Evolutionary conservation across 1,139 yeast species (phyloP).

Genomic region (Saccharomyces hybrid): DNA sequence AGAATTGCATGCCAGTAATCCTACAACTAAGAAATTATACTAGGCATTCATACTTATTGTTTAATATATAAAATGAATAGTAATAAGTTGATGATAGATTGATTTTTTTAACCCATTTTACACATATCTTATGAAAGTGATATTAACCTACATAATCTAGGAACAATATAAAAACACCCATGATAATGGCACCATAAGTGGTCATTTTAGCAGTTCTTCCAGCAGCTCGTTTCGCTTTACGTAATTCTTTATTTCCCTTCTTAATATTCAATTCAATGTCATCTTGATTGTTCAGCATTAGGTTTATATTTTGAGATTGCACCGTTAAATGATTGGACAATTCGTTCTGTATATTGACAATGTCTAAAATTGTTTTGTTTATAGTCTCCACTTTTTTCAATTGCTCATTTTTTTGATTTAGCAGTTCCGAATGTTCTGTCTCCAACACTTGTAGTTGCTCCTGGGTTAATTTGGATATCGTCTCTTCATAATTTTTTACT

Average conservation of each 20-base stretch:
- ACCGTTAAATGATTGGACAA: slow-evolving; percentile 64
- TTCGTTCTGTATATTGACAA: slow-evolving; percentile 71
- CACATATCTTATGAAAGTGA: not conserved
- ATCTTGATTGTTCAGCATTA: slow-evolving; percentile 62
- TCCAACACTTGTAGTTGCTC: slow-evolving; percentile 64
- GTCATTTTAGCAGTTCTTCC: slow-evolving; percentile 64
- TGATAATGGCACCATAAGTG: slow-evolving; percentile 48
- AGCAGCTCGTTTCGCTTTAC: slow-evolving; percentile 62
- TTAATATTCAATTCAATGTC: slow-evolving; percentile 60
- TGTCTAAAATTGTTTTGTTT: slow-evolving; percentile 74
- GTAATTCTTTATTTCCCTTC: slow-evolving; percentile 67
- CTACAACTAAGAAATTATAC: not conserved
- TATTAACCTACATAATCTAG: slow-evolving; percentile 41
- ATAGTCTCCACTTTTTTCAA: slow-evolving; percentile 59
- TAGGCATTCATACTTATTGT: not conserved
- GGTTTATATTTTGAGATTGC: slow-evolving; percentile 67
- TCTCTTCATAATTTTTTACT: slow-evolving; percentile 27
- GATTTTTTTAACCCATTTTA: not conserved
- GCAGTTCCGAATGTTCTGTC: slow-evolving; percentile 61
- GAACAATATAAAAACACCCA: slow-evolving; percentile 56
- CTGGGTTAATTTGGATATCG: slow-evolving; percentile 37
- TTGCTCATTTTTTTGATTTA: slow-evolving; percentile 56
- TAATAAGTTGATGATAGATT: not conserved
- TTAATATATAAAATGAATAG: not conserved
- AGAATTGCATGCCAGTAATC: not conserved